A percentile compares a stretch with the other conserved stretches of the same genome.
phyloP scores from a whole-genome alignment of 2,329 filamentous ascomycete genomes.

The Apiospora saccharicola region DNA sequence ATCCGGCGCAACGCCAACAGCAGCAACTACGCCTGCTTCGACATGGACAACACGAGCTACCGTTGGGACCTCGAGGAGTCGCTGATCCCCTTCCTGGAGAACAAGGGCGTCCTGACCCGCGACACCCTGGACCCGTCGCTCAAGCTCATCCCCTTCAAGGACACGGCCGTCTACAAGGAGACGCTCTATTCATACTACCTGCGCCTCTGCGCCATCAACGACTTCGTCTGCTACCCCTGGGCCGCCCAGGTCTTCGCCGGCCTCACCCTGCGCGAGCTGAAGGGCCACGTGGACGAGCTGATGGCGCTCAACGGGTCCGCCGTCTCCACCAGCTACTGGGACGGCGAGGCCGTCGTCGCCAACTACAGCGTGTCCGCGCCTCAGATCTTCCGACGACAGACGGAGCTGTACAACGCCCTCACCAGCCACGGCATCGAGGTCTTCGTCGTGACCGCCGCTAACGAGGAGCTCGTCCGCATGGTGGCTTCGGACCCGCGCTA shows the following conservation, averaged over 20 bases:
- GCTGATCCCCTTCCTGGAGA: constrained; percentile 52
- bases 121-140: constrained; percentile 49
- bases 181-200: constrained; percentile 54
- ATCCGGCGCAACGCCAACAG: constrained; percentile 47
- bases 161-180: constrained; percentile 47
- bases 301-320: constrained; percentile 51
- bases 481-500: constrained; percentile 53
- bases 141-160: constrained; percentile 51
- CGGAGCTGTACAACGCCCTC: constrained; percentile 52
- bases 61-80: constrained; percentile 53
- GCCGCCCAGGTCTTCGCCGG: constrained; percentile 51
- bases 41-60: constrained; percentile 56
- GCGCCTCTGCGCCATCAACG: constrained; percentile 51
- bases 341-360: constrained; percentile 41
- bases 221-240: constrained; percentile 52
- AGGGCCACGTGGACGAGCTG: constrained; percentile 55
- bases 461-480: constrained; percentile 55
- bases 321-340: constrained; percentile 40
- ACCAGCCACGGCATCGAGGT: constrained; percentile 53
- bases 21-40: constrained; percentile 49
- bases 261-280: constrained; percentile 52
- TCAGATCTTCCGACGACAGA: constrained; percentile 48
- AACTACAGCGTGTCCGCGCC: constrained; percentile 43
- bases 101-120: constrained; percentile 49
- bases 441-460: constrained; percentile 50